These are phyloP conservation scores for Hemileia vastatrix DNA, from an alignment of 1,284 basidiomycete genomes.

Conservation along the genomic window DNA sequence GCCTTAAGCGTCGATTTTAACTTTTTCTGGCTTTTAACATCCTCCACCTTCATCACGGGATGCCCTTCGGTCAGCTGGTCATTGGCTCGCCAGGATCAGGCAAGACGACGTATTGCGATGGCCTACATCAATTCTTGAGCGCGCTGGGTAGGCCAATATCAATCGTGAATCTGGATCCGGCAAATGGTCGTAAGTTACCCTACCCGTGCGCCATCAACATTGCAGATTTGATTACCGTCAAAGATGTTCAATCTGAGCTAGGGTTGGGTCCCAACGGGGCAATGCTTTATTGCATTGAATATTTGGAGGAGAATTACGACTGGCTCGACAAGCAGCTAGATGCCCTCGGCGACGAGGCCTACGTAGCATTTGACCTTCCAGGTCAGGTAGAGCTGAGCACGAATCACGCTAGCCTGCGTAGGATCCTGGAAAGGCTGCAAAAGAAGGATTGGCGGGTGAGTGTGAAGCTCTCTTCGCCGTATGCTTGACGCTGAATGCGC, in stretches of 20 bases:
- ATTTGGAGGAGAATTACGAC: constrained; percentile 86
- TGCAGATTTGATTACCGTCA: constrained; percentile 71
- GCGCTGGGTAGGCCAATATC: constrained; percentile 75
- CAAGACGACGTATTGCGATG: constrained; percentile 87
- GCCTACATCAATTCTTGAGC: constrained; percentile 77
- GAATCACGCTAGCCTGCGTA: constrained; percentile 78
- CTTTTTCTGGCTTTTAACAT: too few relatives aligned
- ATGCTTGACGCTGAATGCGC: background rate
- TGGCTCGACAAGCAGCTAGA: constrained; percentile 72
- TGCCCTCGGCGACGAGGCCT: constrained; percentile 56
- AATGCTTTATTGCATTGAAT: constrained; percentile 95
- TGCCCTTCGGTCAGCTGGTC: constrained; percentile 51
- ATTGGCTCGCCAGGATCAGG: constrained; percentile 85
- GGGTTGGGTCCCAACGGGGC: constrained; percentile 88
- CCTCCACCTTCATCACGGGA: constrained; percentile 8
- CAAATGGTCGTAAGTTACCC: constrained; percentile 67
- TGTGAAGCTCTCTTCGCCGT: constrained; percentile 28
- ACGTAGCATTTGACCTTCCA: constrained; percentile 88
- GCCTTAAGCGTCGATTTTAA: too few relatives aligned
- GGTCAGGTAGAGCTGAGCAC: constrained; percentile 96
- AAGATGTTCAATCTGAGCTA: constrained; percentile 75
- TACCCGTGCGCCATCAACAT: constrained; percentile 87
- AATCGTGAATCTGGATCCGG: constrained; percentile 90
- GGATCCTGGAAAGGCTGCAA: constrained; percentile 60
- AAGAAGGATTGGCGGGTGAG: constrained; percentile 69